Percentiles rank a stretch among this genome's conserved stretches.
Evolutionary conservation across 768 basidiomycete genomes (phyloP).

Genomic region (Auricularia heimuer): DNA sequence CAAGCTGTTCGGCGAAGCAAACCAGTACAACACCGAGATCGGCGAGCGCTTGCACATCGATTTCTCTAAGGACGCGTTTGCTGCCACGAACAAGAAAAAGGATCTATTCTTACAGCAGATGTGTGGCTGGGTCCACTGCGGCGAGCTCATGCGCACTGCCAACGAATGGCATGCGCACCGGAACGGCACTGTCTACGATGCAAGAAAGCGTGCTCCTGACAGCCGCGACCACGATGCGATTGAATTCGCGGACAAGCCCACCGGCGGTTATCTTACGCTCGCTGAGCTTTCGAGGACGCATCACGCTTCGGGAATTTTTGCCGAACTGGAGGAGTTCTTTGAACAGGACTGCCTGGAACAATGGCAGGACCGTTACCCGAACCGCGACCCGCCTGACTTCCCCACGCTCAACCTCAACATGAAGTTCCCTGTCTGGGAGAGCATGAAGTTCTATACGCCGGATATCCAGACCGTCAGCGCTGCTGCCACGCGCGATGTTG

Average conservation of each 20-base stretch:
- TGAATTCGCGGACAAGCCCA: not conserved
- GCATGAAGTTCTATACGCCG: not conserved
- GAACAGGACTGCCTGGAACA: not conserved
- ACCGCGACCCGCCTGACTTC: not conserved
- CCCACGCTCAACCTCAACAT: not conserved
- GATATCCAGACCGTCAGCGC: not conserved
- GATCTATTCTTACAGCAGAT: not conserved
- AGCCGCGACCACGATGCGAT: not conserved
- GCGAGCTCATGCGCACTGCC: not conserved
- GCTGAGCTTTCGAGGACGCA: not conserved
- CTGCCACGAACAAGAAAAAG: not conserved
- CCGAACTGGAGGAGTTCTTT: not conserved
- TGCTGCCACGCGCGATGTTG: not conserved
- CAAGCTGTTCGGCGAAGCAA: conserved; percentile 10
- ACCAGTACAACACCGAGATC: conserved; percentile 21
- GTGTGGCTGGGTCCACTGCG: not conserved
- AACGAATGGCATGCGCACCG: not conserved
- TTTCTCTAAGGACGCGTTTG: not conserved
- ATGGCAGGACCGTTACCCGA: not conserved
- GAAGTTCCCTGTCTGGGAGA: not conserved
- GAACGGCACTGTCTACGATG: not conserved
- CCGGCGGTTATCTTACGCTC: not conserved
- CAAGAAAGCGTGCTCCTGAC: not conserved
- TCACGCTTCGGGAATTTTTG: not conserved
- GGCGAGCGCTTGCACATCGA: conserved; percentile 16